Evolutionary conservation across 768 basidiomycete genomes (phyloP).

Genomic region (Coprinopsis marcescibilis): DNA sequence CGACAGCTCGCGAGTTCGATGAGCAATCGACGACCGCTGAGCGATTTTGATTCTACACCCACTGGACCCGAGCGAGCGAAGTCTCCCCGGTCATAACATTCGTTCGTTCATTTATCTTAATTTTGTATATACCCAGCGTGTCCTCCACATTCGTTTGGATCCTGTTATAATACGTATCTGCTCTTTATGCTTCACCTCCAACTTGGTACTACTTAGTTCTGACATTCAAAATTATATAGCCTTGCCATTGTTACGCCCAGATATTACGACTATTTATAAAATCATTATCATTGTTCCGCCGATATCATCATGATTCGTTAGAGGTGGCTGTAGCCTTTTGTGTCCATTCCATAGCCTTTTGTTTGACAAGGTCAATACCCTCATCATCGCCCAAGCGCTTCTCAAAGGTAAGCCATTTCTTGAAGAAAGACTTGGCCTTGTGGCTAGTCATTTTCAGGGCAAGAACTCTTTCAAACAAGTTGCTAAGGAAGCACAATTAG

Average conservation of each 20-base stretch:
- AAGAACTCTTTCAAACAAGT: constrained; percentile 82
- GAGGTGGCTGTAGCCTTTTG: constrained; percentile 46
- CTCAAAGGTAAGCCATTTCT: constrained; percentile 94
- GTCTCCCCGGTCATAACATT: constrained; percentile 48
- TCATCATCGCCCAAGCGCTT: constrained; percentile 81
- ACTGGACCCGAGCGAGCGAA: constrained; percentile 47
- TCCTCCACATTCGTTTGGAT: constrained; percentile 26
- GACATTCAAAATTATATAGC: constrained; percentile 14
- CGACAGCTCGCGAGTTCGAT: constrained; percentile 77
- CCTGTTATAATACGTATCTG: constrained; percentile 19
- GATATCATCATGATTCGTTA: constrained; percentile 25
- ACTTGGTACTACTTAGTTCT: constrained; percentile 19
- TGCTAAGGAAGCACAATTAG: constrained; percentile 36
- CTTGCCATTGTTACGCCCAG: constrained; percentile 4
- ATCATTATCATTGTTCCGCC: constrained; percentile 1
- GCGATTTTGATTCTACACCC: constrained; percentile 52
- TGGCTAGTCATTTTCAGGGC: constrained; percentile 86
- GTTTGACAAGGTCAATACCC: constrained; percentile 75
- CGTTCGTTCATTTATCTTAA: constrained; percentile 17
- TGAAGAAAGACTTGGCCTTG: constrained; percentile 97
- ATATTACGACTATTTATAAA: constrained; percentile 8
- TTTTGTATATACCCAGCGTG: constrained; percentile 45
- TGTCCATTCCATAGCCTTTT: constrained; percentile 90
- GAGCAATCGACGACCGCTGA: constrained; percentile 65
- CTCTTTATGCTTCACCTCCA: constrained; percentile 18